Evolutionary conservation across 805 yeast genomes (phyloP), one percentile per base, ranked within the genome.

Genomic region (Metschnikowia shivogae): DNA sequence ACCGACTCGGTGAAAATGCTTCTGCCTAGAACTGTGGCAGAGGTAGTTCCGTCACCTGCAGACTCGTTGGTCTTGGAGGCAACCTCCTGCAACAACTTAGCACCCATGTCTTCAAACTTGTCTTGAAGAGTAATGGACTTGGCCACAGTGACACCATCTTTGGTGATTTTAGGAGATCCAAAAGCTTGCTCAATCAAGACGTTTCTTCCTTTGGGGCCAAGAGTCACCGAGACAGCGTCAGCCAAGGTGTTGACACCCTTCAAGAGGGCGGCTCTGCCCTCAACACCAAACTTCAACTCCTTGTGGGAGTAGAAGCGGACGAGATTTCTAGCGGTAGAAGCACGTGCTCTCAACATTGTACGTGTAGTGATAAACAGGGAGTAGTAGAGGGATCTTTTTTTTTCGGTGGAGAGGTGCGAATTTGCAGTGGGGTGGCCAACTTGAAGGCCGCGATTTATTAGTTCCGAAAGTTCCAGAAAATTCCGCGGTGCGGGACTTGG

Each of bases 11-110:
- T 84, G 75, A 92, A 88, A 58, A 92, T 92, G 47, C 96, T 85
- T 69, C 96, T 86, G 57, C 97, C 98, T 58, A 92, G 77, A 44
- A 92, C 95, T 39, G 98, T 93, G 58, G 98, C 97, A 36, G 96
- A 85, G 32, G 99, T 92, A 54, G 99, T 92, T 70, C 99, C 99
- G 62, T 92, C 99, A 72, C 99, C 99, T 50, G 98, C 97, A 58
- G 86, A 79, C 70, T 92, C 97, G 69, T 93, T 93, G 60, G 99
- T 90, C 80, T 87, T 92, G 58, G 95, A 82, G 35, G 98, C 97
- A 48, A 93, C 97, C 65, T 93, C 98, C 72, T 90, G 97, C 61
- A 92, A 74, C 55, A 92, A 77, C 73, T 87, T 88, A 46, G 97
- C 97, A 49, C 99, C 99, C 76, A 93, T 76, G 72, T 92, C 92